Percentiles rank a stretch among this genome's conserved stretches.
These are phyloP conservation scores for Coemansia sp. DNA, from an alignment of 192 early-diverging fungal genomes.

Conservation along the genomic window DNA sequence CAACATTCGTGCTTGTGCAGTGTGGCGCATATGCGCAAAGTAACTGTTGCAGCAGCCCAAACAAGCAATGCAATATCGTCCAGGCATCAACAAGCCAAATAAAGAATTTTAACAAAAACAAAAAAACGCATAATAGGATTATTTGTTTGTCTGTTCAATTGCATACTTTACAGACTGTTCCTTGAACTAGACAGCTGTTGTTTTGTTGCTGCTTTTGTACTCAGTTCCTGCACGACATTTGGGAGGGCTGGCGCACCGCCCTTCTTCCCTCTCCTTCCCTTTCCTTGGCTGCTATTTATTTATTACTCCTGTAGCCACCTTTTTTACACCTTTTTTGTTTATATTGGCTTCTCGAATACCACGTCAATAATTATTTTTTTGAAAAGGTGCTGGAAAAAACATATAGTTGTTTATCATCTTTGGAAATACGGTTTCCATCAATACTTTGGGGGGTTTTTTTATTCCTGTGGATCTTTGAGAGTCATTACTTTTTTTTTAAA, in stretches of 20 bases:
- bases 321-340: no score
- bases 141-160: neutral
- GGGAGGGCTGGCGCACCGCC: neutral
- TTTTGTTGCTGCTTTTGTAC: neutral
- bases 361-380: no score
- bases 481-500: no score
- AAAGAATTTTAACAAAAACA: neutral
- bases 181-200: constrained; percentile 4
- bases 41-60: neutral
- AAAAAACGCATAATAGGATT: neutral
- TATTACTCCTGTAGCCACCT: neutral
- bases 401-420: no score
- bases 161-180: constrained; percentile 1
- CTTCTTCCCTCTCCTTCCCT: neutral
- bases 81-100: neutral
- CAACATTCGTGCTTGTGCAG: neutral
- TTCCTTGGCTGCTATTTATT: neutral
- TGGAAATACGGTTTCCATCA: no score
- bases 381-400: no score
- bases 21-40: constrained; percentile 7
- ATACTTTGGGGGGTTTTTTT: no score
- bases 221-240: neutral
- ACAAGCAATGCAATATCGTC: neutral
- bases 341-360: neutral
- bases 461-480: no score